Conservation (phyloP, 2,329 filamentous ascomycete genomes). For the Botryotinia globosa region DNA sequence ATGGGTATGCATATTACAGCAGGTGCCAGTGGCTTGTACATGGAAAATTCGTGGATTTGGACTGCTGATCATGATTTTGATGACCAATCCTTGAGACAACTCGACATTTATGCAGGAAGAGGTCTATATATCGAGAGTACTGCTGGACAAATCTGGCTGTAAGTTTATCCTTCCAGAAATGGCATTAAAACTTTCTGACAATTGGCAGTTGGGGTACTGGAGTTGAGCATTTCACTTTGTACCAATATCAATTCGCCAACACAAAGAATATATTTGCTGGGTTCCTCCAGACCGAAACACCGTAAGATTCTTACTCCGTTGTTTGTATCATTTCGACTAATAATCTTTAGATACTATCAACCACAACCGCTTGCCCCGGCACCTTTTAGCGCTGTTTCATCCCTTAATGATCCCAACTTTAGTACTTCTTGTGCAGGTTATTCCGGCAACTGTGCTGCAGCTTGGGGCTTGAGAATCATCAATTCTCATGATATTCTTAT, state of each 20-base stretch:
- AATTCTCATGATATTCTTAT: constrained; percentile 47
- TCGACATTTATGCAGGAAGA: constrained; percentile 51
- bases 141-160: constrained; percentile 49
- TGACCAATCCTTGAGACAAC: constrained; percentile 47
- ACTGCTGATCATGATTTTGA: constrained; percentile 46
- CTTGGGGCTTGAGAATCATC: constrained; percentile 64
- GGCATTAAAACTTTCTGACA: background rate
- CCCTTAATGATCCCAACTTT: constrained; percentile 52
- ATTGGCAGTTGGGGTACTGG: constrained; percentile 37
- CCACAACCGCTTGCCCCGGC: constrained; percentile 58
- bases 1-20: constrained; percentile 39
- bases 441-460: constrained; percentile 49
- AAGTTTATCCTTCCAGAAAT: background rate
- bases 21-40: constrained; percentile 45
- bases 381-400: constrained; percentile 53
- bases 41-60: constrained; percentile 51
- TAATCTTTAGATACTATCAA: constrained; percentile 56
- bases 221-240: constrained; percentile 52
- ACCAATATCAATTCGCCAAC: constrained; percentile 51
- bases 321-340: background rate
- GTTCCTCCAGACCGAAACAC: constrained; percentile 33
- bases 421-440: constrained; percentile 41
- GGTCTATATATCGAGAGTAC: constrained; percentile 48
- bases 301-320: background rate
- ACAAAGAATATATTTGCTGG: constrained; percentile 33